Evolutionary conservation across 495 filamentous ascomycete species (phyloP).

Genomic region (Achaetomiella virescens): DNA sequence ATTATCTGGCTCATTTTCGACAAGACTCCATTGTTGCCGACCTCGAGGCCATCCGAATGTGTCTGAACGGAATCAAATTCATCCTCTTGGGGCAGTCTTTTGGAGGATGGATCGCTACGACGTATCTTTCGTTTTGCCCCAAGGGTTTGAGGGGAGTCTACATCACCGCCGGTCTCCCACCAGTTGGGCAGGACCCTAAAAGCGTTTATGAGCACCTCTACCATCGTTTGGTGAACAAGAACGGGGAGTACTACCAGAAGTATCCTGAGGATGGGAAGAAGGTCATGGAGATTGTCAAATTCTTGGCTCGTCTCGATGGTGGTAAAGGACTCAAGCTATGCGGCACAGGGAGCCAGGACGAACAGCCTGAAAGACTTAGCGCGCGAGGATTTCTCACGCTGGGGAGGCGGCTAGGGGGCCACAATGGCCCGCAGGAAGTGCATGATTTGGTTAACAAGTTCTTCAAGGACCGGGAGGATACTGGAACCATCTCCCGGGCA

Average conservation of each 20-base stretch:
- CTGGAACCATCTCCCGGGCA: slow-evolving; percentile 53
- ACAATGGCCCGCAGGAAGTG: slow-evolving; percentile 55
- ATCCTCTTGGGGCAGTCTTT: slow-evolving; percentile 76
- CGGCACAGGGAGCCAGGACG: neutral
- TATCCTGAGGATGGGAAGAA: slow-evolving; percentile 65
- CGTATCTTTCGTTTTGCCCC: slow-evolving; percentile 72
- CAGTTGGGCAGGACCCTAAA: slow-evolving; percentile 60
- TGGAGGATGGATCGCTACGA: slow-evolving; percentile 74
- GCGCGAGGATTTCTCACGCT: slow-evolving; percentile 65
- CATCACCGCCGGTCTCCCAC: slow-evolving; percentile 70
- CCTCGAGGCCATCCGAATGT: slow-evolving; percentile 73
- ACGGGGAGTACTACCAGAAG: slow-evolving; percentile 66
- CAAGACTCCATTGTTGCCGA: slow-evolving; percentile 85
- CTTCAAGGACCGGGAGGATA: slow-evolving; percentile 32
- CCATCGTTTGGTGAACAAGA: slow-evolving; percentile 50
- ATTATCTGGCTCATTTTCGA: slow-evolving; percentile 71
- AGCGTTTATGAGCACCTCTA: slow-evolving; percentile 65
- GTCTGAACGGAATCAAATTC: slow-evolving; percentile 61
- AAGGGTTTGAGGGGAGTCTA: slow-evolving; percentile 71
- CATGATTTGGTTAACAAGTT: slow-evolving; percentile 46
- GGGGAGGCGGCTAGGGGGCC: slow-evolving; percentile 65
- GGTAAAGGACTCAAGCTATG: neutral
- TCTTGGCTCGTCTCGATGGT: slow-evolving; percentile 40
- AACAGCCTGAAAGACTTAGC: slow-evolving; percentile 47
- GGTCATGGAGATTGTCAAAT: slow-evolving; percentile 54